A percentile compares a stretch with the other conserved stretches of the same genome.
These are phyloP conservation scores for Murraya koenigii DNA, from an alignment of 345 rosid species.

Conservation along the genomic window DNA sequence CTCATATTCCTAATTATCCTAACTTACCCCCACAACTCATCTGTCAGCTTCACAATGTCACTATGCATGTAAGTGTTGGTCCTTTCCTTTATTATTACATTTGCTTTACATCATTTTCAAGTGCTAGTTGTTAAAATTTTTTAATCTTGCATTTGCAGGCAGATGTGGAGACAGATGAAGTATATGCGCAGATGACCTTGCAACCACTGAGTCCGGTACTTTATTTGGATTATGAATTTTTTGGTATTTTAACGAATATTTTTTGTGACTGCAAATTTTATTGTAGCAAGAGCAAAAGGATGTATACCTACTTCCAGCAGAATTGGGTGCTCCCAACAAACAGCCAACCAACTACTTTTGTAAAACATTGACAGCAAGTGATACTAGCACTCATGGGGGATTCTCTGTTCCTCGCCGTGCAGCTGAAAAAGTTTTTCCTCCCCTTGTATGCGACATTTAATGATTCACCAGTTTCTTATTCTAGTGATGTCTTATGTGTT, in stretches of 20 bases:
- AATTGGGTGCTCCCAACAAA: slow-evolving; percentile 40
- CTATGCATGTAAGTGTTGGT: slow-evolving; percentile 52
- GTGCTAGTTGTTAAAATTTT: not conserved
- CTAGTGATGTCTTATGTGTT: not conserved
- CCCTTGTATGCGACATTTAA: slow-evolving; percentile 37
- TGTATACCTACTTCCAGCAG: slow-evolving; percentile 38
- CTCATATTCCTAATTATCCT: slow-evolving; percentile 64
- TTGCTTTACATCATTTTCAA: not conserved
- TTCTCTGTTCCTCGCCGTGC: slow-evolving; percentile 61
- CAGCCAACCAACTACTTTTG: slow-evolving; percentile 55
- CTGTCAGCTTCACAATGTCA: slow-evolving; percentile 72
- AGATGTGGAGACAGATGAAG: slow-evolving; percentile 78
- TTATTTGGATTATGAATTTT: not conserved
- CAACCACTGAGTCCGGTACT: slow-evolving; percentile 59
- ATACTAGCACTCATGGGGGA: slow-evolving; percentile 57
- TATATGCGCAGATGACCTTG: slow-evolving; percentile 76
- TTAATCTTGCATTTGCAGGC: slow-evolving; percentile 41
- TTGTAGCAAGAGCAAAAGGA: slow-evolving; percentile 51
- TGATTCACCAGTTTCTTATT: not conserved
- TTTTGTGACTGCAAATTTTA: not conserved
- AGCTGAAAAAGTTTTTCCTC: slow-evolving; percentile 56
- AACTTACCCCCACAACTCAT: slow-evolving; percentile 59
- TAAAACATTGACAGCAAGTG: slow-evolving; percentile 53
- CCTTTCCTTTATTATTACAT: not conserved
- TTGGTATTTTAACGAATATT: not conserved